These are phyloP conservation scores for Oryza brachyantha DNA, from an alignment of 176 grass and related monocot genomes.

Conservation along the genomic window DNA sequence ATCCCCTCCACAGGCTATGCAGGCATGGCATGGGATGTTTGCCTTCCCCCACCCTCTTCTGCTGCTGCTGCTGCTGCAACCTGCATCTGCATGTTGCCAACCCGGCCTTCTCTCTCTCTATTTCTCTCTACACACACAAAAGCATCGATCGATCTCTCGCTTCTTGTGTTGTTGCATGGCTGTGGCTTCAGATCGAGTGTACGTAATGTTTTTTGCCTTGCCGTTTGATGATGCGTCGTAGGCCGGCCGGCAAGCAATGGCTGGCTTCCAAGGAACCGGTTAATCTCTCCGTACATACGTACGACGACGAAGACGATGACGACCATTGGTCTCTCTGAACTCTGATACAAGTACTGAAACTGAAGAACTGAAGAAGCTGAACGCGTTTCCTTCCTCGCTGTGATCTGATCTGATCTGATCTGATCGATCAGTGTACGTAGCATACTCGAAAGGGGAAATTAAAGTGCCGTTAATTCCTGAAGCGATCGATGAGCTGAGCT, in stretches of 20 bases:
- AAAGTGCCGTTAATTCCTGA: neutral
- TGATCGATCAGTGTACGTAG: neutral
- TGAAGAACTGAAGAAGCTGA: neutral
- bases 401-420: too few relatives aligned
- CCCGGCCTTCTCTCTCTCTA: neutral
- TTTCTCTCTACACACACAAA: neutral
- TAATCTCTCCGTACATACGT: neutral
- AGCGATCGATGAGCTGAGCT: neutral
- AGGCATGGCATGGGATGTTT: slow-evolving; percentile 30
- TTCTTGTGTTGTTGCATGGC: neutral
- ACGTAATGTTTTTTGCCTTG: too few relatives aligned
- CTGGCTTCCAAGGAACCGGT: neutral
- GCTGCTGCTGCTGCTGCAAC: neutral
- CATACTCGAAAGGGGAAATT: neutral
- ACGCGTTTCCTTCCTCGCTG: neutral
- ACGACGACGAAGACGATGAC: neutral
- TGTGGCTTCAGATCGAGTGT: too few relatives aligned
- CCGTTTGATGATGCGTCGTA: neutral
- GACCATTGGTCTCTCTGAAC: neutral
- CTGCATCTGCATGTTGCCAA: neutral
- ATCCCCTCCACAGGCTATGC: slow-evolving; percentile 13
- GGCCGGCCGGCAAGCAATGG: neutral
- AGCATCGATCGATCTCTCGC: neutral
- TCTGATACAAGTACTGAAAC: too few relatives aligned
- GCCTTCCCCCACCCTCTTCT: neutral